Evolutionary conservation across 768 basidiomycete species (phyloP), one percentile per base, ranked within the genome.

Genomic region (Cubamyces sp.): DNA sequence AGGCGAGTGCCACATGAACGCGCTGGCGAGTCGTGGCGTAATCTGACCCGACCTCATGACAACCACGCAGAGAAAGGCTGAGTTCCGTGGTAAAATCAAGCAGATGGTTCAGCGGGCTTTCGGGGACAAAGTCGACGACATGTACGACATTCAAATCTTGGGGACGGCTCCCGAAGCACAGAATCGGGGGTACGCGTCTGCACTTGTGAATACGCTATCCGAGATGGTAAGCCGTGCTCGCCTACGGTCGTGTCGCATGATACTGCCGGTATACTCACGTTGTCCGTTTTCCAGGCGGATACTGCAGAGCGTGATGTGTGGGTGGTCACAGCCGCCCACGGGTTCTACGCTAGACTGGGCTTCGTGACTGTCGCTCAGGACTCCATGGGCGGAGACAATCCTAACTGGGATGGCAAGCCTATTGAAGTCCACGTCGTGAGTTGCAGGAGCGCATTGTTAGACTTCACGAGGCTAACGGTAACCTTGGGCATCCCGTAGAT

Each of bases 311-410:
- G 46, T 42, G 51, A 54, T 19, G 49, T 57, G 3, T 65, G 58
- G 62, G 49, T 70, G 8, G 25, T 61, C 3, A 65, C 65, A 3
- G 61, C 64, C 15, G 56, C 62, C 6, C 50, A 43, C 16, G 54
- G 5, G 16, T 70, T 68, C 46, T 70, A 65, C 41, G 64, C 66
- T 23, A 23, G 43, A 1, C 45, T 65, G 6, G 65, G 69, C 5
- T 70, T 70, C 46, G 6, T n/a, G 0, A 39, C 46, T 0, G 48
- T 64, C 12, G 16, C 47, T 2, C 19, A 28, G 42, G 23, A 46
- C 18, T 14, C 19, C 4, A 16, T 67, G 3, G 67, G 66, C 2
- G 58, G 40, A 6, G 51, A 61, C 42, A 61, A 67, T 57, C 62
- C 64, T 0, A 61, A 55, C 5, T 70, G 67, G 67, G 16, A 57